Conservation (phyloP, 352 stramenopile species). For the Hyaloperonospora brassicae region DNA sequence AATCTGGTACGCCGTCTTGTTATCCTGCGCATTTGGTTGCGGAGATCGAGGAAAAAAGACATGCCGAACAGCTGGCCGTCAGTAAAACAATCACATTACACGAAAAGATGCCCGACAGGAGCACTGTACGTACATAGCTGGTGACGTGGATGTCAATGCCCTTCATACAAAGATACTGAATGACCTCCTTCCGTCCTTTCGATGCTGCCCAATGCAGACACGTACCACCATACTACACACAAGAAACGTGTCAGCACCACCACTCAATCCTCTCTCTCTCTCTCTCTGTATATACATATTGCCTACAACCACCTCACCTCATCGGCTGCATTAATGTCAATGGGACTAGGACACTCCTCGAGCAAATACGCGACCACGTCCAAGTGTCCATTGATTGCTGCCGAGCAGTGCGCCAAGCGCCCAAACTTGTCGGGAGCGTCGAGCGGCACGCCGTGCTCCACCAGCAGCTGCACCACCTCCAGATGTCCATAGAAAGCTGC, state of each 20-base stretch:
- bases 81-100: not conserved
- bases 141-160: conserved; percentile 85
- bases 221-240: conserved; percentile 63
- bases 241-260: conserved; percentile 1
- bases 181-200: conserved; percentile 78
- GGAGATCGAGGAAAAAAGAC: not conserved
- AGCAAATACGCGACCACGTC: conserved; percentile 78
- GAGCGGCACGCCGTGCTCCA: conserved; percentile 75
- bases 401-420: conserved; percentile 69
- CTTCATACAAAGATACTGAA: conserved; percentile 85
- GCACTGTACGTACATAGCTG: conserved; percentile 66
- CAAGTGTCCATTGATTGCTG: conserved; percentile 80
- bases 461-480: conserved; percentile 78
- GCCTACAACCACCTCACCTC: conserved; percentile 33
- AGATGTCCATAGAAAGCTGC: conserved; percentile 82
- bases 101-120: not conserved
- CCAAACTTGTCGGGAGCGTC: conserved; percentile 81
- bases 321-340: conserved; percentile 85
- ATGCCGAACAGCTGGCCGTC: not conserved
- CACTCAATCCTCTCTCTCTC: too few species aligned
- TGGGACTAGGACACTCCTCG: conserved; percentile 69
- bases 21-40: conserved; percentile 40
- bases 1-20: conserved; percentile 84
- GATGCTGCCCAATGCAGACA: conserved; percentile 81
- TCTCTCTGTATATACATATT: not conserved